These are phyloP conservation scores for Schoenoplectus triqueter DNA, from an alignment of 202 grass and related monocot species.

Conservation along the genomic window DNA sequence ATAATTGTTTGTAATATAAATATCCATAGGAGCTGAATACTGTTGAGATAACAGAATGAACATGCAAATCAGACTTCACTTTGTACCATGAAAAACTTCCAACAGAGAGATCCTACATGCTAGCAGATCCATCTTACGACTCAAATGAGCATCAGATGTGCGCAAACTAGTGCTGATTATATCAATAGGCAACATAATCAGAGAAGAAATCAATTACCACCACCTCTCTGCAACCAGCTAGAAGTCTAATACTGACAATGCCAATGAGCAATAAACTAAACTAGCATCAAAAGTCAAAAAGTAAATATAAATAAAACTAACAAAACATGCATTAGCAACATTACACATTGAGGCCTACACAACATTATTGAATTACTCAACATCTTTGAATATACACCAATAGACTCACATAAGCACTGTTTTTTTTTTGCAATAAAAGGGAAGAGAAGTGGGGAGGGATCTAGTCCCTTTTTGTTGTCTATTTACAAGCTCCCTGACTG, in stretches of 20 bases:
- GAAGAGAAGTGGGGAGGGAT: background rate
- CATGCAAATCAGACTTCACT: background rate
- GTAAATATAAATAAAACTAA: constrained; percentile 32
- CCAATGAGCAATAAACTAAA: constrained; percentile 18
- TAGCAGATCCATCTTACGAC: constrained; percentile 4
- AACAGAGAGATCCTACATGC: background rate
- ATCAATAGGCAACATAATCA: background rate
- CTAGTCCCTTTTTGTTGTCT: constrained; percentile 29
- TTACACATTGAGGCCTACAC: constrained; percentile 34
- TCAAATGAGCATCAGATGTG: background rate
- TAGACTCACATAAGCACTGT: constrained; percentile 32
- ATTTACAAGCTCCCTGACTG: constrained; percentile 33
- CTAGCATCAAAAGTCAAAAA: constrained; percentile 15
- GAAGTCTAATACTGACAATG: background rate
- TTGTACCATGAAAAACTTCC: no score
- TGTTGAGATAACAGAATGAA: background rate
- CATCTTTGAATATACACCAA: constrained; percentile 37
- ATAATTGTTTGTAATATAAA: background rate
- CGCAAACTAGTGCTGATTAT: background rate
- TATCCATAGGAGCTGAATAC: background rate
- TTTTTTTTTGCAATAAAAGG: constrained; percentile 25
- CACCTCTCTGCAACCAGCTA: background rate
- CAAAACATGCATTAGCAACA: constrained; percentile 4
- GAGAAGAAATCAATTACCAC: constrained; percentile 4
- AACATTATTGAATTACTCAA: constrained; percentile 35